Evolutionary conservation across 2,329 filamentous ascomycete genomes (phyloP).

Genomic region (Fusarium albidum): DNA sequence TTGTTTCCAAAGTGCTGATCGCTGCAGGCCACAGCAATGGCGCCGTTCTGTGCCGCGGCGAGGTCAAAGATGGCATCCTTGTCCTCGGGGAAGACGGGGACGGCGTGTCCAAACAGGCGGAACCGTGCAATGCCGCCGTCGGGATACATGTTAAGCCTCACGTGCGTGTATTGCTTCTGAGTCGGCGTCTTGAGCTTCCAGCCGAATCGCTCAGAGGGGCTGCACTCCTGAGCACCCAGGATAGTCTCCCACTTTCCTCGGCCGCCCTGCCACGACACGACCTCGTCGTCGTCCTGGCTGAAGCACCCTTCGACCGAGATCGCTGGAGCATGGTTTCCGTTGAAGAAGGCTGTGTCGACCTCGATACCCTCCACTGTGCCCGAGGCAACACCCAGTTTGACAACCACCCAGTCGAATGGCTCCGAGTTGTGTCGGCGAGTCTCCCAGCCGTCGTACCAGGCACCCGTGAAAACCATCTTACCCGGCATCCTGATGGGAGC

Average conservation of each 20-base stretch:
- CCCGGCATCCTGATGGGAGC: slow-evolving; percentile 69
- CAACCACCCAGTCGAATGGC: slow-evolving; percentile 72
- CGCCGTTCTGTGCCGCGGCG: slow-evolving; percentile 80
- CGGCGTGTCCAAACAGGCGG: slow-evolving; percentile 77
- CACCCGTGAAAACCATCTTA: slow-evolving; percentile 74
- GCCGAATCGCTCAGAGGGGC: slow-evolving; percentile 75
- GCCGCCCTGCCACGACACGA: slow-evolving; percentile 67
- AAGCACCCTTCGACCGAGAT: slow-evolving; percentile 82
- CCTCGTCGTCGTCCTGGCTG: slow-evolving; percentile 68
- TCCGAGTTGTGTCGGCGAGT: slow-evolving; percentile 71
- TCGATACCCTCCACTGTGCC: slow-evolving; percentile 78
- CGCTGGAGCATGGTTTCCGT: slow-evolving; percentile 81
- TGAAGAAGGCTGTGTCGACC: slow-evolving; percentile 83
- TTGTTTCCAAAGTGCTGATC: slow-evolving; percentile 88
- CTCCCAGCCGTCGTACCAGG: slow-evolving; percentile 78
- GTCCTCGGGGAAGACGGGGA: slow-evolving; percentile 78
- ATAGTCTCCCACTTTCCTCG: slow-evolving; percentile 76
- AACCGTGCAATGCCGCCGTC: slow-evolving; percentile 86
- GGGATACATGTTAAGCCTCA: slow-evolving; percentile 84
- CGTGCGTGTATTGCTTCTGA: slow-evolving; percentile 77
- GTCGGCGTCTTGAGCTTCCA: slow-evolving; percentile 72
- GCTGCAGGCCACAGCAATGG: slow-evolving; percentile 76
- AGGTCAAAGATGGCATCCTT: slow-evolving; percentile 74
- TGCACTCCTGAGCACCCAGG: slow-evolving; percentile 73
- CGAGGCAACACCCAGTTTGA: slow-evolving; percentile 73